Conservation (phyloP, 2,329 filamentous ascomycete species). For the Microcera coccophila region DNA sequence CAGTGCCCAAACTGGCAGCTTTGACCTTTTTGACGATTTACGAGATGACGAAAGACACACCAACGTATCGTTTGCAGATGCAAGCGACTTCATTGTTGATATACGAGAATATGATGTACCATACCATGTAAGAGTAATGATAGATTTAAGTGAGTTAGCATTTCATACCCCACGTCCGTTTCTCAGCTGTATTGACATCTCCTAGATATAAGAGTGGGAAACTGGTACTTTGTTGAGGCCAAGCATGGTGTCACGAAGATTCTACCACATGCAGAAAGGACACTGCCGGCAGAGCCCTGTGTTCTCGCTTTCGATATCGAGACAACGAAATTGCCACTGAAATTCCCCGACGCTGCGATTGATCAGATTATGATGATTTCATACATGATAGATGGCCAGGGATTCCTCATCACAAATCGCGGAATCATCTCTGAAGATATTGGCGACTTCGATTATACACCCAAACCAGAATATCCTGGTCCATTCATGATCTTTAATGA, state of each 20-base stretch:
- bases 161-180: background rate
- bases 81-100: constrained; percentile 96
- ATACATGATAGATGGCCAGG: constrained; percentile 99
- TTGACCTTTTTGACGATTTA: constrained; percentile 92
- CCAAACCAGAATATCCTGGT: constrained; percentile 91
- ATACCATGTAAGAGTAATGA: constrained; percentile 97
- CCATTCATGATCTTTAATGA: constrained; percentile 99
- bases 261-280: constrained; percentile 77
- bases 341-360: constrained; percentile 90
- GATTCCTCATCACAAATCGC: constrained; percentile 95
- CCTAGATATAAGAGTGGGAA: constrained; percentile 86
- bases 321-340: constrained; percentile 90
- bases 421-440: constrained; percentile 98
- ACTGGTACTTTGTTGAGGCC: constrained; percentile 93
- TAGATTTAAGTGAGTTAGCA: constrained; percentile 75
- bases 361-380: constrained; percentile 99
- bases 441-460: constrained; percentile 95
- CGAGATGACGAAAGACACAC: constrained; percentile 75
- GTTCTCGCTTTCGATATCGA: constrained; percentile 99
- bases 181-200: constrained; percentile 18
- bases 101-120: constrained; percentile 99
- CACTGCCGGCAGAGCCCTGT: constrained; percentile 91
- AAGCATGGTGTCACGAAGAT: constrained; percentile 88
- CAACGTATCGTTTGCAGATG: constrained; percentile 74
- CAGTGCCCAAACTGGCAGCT: constrained; percentile 67